Evolutionary conservation across 164 flowering plant species (phyloP), one percentile per base, ranked within the genome.

Genomic region (Tetracentron sinense): DNA sequence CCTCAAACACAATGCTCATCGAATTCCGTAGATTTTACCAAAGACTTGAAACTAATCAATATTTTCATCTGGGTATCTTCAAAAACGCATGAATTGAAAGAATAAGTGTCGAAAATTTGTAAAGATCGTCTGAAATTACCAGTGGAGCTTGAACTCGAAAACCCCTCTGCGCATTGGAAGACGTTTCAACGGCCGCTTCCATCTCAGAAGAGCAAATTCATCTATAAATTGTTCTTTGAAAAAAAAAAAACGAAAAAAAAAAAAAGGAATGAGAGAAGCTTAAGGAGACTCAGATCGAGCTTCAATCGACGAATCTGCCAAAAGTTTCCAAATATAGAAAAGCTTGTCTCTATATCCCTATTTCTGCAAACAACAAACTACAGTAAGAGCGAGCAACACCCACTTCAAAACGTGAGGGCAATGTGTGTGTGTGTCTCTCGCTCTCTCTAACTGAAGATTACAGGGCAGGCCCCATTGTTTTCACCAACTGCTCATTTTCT

Each of bases 71-170:
- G 76, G 74, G 74, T 60, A 60, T 38, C 30, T 31, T 23, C 26
- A 47, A 54, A 71, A 70, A 52, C 23, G 49, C n/a, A 33, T n/a
- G 22, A 60, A 42, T 21, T 31, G 5, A 59, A 50, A 3, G 26
- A 20, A 27, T 17, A 55, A 35, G 2, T 35, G 25, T 7, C 14
- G 29, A 56, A 44, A 52, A 19, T 62, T 11, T 26, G 26, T 33
- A 57, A 56, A 27, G 21, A 50, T 17, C 22, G 33, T 15, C 3
- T 4, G 59, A 33, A 49, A 82, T 83, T 66, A 91, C 97, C 79
- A 88, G 58, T 67, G 95, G 95, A 79, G 97, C 86, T 81, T 84
- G 95, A 74, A 84, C 80, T 66, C 95, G 78, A 69, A 77, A 73
- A 19, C 80, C 88, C 71, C 91, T 84, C 26, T 66, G 83, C 46